Conservation (phyloP, 768 basidiomycete genomes). For the Gloeostereum incarnatum region DNA sequence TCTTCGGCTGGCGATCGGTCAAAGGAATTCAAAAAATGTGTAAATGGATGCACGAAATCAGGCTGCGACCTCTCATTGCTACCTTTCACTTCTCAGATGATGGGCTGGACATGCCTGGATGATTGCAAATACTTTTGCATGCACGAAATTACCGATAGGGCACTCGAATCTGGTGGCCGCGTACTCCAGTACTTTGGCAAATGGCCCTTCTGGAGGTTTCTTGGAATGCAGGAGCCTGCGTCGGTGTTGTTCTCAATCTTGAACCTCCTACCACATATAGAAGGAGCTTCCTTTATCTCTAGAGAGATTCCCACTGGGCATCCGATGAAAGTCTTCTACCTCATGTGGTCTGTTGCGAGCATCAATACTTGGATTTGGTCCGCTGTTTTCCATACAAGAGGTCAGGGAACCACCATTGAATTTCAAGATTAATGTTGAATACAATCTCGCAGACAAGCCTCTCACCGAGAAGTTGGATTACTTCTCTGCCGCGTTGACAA, state of each 20-base stretch:
- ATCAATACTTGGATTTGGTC: constrained; percentile 94
- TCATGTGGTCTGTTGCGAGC: constrained; percentile 57
- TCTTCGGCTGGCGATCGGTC: constrained; percentile 60
- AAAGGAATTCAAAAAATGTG: constrained; percentile 43
- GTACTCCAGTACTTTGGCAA: constrained; percentile 89
- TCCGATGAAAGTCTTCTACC: constrained; percentile 64
- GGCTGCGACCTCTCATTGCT: constrained; percentile 30
- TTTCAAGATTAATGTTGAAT: not conserved
- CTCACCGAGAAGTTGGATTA: constrained; percentile 90
- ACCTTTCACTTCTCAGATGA: constrained; percentile 50
- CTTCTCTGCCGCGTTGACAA: constrained; percentile 84
- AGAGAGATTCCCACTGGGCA: constrained; percentile 41
- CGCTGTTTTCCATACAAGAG: constrained; percentile 85
- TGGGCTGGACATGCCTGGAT: constrained; percentile 81
- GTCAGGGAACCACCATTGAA: constrained; percentile 35
- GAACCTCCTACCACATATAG: constrained; percentile 70
- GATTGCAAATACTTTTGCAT: constrained; percentile 89
- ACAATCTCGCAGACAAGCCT: constrained; percentile 41
- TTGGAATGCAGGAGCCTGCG: constrained; percentile 92
- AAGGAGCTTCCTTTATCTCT: constrained; percentile 43
- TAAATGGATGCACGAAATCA: constrained; percentile 29
- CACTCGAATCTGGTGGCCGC: constrained; percentile 25
- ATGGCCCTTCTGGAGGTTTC: constrained; percentile 89
- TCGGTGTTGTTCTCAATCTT: constrained; percentile 84
- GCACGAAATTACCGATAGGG: constrained; percentile 62